These are phyloP conservation scores for Peniophora sp. DNA, from an alignment of 1,284 basidiomycete genomes.

Conservation along the genomic window DNA sequence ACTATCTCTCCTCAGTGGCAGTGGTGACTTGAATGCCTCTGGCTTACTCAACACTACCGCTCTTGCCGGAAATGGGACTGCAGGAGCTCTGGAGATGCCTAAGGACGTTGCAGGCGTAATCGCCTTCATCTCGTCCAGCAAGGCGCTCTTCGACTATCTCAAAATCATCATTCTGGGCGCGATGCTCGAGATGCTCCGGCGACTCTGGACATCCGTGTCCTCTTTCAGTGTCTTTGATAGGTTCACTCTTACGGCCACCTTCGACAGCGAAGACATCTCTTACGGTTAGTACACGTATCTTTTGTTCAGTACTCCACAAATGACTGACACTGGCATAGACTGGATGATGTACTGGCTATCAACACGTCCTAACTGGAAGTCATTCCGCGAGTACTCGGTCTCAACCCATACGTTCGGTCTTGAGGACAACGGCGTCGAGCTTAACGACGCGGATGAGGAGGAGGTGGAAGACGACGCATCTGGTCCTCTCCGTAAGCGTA, in stretches of 20 bases:
- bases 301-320: background rate
- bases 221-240: conserved; percentile 39
- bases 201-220: conserved; percentile 26
- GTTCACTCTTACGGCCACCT: conserved; percentile 57
- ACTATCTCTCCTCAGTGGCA: background rate
- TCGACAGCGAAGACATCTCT: conserved; percentile 45
- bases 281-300: conserved; percentile 12
- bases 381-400: conserved; percentile 23
- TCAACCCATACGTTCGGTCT: conserved; percentile 18
- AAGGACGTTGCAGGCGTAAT: conserved; percentile 30
- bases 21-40: background rate
- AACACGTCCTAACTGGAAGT: conserved; percentile 23
- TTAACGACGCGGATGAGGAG: conserved; percentile 11
- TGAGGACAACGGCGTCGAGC: conserved; percentile 10
- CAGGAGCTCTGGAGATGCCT: conserved; percentile 1
- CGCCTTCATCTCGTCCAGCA: conserved; percentile 28
- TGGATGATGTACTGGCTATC: conserved; percentile 29
- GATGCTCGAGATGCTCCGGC: conserved; percentile 48
- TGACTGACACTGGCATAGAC: conserved; percentile 9
- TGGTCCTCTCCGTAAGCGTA: background rate
- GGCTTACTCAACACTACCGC: background rate
- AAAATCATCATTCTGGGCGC: conserved; percentile 57
- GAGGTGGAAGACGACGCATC: conserved; percentile 9
- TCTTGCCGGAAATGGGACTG: conserved; percentile 3
- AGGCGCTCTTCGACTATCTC: conserved; percentile 55